phyloP scores from a whole-genome alignment of 169 alveolate genomes.

The Eimeria zaria region DNA sequence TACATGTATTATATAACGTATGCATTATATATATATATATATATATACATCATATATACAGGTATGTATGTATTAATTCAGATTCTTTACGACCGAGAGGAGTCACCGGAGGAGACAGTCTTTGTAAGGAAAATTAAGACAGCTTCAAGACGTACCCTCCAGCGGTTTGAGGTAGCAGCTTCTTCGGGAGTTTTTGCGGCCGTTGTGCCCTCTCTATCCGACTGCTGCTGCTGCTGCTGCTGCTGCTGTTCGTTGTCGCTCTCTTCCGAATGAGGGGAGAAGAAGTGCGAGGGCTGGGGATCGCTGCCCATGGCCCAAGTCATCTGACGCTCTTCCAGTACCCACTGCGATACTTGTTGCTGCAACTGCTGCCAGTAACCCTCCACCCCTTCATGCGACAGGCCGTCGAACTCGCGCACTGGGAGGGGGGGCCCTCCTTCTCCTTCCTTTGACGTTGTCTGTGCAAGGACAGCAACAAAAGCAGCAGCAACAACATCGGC shows the following conservation, averaged over 20 bases:
- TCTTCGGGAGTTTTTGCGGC: neutral
- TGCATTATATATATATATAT: too few species aligned
- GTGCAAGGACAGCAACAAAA: neutral
- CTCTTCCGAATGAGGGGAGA: conserved; percentile 8
- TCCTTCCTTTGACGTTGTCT: conserved; percentile 5
- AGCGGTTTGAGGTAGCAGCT: neutral
- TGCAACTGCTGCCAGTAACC: conserved; percentile 68
- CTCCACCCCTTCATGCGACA: conserved; percentile 57
- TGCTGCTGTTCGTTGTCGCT: neutral
- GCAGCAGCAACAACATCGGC: neutral
- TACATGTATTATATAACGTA: too few species aligned
- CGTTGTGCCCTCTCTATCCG: conserved; percentile 8
- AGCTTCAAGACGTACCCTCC: neutral
- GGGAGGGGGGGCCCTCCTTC: neutral
- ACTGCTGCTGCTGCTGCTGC: too few species aligned
- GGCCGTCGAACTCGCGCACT: conserved; percentile 23
- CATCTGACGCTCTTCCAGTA: conserved; percentile 30
- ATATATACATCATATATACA: too few species aligned
- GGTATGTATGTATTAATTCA: too few species aligned
- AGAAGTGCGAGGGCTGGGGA: conserved; percentile 39
- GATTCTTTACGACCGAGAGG: too few species aligned
- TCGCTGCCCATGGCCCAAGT: conserved; percentile 16
- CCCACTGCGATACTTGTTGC: conserved; percentile 42
- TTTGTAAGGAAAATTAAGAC: neutral
- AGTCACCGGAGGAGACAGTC: too few species aligned